Percentiles rank a stretch among this genome's conserved stretches.
phyloP scores from a whole-genome alignment of 331 rosid genomes.

The Malus hybrid region DNA sequence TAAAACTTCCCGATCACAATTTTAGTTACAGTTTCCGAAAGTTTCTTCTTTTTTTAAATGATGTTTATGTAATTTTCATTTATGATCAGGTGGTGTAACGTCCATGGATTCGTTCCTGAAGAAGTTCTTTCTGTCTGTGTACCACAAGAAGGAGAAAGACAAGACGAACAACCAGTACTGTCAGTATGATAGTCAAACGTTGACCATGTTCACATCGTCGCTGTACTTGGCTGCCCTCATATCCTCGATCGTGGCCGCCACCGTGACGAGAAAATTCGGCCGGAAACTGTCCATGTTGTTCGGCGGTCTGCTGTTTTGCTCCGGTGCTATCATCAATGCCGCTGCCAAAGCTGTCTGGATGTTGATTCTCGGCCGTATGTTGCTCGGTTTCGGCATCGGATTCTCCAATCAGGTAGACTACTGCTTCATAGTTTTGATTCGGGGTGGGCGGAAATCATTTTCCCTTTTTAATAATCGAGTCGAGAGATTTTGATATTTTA shows the following conservation, averaged over 20 bases:
- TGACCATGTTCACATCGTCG: slow-evolving; percentile 87
- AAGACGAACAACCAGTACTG: slow-evolving; percentile 53
- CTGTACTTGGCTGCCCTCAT: slow-evolving; percentile 75
- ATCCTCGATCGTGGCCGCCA: slow-evolving; percentile 65
- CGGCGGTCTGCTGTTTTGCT: slow-evolving; percentile 63
- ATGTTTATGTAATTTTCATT: not conserved
- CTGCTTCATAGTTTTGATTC: not conserved
- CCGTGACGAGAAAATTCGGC: slow-evolving; percentile 60
- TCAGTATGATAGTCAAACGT: slow-evolving; percentile 57
- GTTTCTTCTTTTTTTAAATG: no score
- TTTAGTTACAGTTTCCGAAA: no score
- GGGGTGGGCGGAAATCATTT: not conserved
- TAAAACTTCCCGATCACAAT: not conserved
- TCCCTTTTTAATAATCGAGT: not conserved
- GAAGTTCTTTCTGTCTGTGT: slow-evolving; percentile 67
- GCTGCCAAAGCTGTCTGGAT: slow-evolving; percentile 52
- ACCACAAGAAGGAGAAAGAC: slow-evolving; percentile 31
- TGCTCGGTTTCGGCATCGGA: slow-evolving; percentile 87
- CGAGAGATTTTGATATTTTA: not conserved
- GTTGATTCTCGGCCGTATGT: slow-evolving; percentile 78
- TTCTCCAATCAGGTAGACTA: slow-evolving; percentile 77
- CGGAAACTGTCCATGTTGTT: slow-evolving; percentile 72
- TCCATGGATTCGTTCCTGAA: slow-evolving; percentile 69
- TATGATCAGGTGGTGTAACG: slow-evolving; percentile 72
- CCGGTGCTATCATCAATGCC: slow-evolving; percentile 71